These are phyloP conservation scores for Rhododendron ferrugineum DNA, from an alignment of 148 eudicot species.

Conservation along the genomic window DNA sequence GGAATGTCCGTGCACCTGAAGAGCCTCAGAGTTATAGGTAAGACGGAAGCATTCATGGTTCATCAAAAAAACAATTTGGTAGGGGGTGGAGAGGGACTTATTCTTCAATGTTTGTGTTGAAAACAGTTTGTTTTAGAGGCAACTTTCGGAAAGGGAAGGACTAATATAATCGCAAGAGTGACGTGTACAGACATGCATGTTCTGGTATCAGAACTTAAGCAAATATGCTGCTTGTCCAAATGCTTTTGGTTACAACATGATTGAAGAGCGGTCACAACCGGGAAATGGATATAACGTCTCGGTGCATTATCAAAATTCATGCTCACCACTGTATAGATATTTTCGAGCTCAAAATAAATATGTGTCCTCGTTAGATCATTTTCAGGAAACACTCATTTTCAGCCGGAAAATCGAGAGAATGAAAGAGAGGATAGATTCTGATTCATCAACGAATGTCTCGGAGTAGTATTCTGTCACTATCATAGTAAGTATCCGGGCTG, in stretches of 20 bases:
- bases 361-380: not conserved
- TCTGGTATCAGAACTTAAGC: not conserved
- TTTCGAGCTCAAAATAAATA: not conserved
- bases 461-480: not conserved
- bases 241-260: not conserved
- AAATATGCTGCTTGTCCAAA: not conserved
- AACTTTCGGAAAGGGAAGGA: conserved; percentile 12
- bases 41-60: not conserved
- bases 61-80: not conserved
- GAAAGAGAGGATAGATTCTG: not conserved
- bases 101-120: not conserved
- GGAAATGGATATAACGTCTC: not conserved
- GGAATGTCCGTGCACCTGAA: conserved; percentile 11
- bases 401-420: not conserved
- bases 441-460: not conserved
- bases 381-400: not conserved
- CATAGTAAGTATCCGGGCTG: conserved; percentile 11
- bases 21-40: not conserved
- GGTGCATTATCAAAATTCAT: not conserved
- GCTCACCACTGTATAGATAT: not conserved
- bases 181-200: not conserved
- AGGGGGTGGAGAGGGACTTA: conserved; percentile 11
- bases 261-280: not conserved
- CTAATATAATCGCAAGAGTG: not conserved
- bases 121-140: conserved; percentile 4